Evolutionary conservation across 768 basidiomycete genomes (phyloP), one percentile per base, ranked within the genome.

Genomic region (Leccinellum albellum): DNA sequence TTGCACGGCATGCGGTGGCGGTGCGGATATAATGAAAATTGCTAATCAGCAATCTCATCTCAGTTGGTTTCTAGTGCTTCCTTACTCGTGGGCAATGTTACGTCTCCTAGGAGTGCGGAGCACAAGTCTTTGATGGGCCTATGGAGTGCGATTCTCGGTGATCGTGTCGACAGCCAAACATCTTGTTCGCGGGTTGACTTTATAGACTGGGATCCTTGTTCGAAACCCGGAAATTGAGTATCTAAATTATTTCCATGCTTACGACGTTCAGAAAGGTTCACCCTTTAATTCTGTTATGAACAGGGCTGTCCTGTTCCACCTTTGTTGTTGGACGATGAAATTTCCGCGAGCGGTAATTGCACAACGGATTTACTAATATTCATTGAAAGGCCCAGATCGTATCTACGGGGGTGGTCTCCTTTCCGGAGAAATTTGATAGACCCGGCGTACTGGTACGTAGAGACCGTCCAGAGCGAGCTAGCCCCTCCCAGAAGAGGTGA

Each of bases 301-400:
- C 54, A 53, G 42, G 60, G 53, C 40, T 58, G 56, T 61, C 58
- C 29, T 61, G 48, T 47, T 51, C 63, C 56, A 52, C 60, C 70
- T 57, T 62, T 62, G 61, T 66, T 63, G 66, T 64, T 66, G 67
- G 59, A 60, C 44, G 31, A 61, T 60, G 58, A 67, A 63, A 72
- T 67, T 59, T 64, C 67, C 65, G 63, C 44, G 53, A 58, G 61
- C 66, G 66, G 71, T 66, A 66, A 69, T 69, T 69, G 62, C 51
- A 45, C 55, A 57, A 57, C 57, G 54, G 57, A 58, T 63, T 63
- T 54, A 54, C 69, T 71, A 63, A 71, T 63, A 57, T 65, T n/a
- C n/a, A n/a, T n/a, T n/a, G n/a, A n/a, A 62, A 58, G 55, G 53
- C 13, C 56, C 32, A 70, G 70, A 63, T 62, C 58, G 55, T 62